Base-by-base conservation (phyloP, 1,284 basidiomycete species). In the Ganoderma sinense region DNA sequence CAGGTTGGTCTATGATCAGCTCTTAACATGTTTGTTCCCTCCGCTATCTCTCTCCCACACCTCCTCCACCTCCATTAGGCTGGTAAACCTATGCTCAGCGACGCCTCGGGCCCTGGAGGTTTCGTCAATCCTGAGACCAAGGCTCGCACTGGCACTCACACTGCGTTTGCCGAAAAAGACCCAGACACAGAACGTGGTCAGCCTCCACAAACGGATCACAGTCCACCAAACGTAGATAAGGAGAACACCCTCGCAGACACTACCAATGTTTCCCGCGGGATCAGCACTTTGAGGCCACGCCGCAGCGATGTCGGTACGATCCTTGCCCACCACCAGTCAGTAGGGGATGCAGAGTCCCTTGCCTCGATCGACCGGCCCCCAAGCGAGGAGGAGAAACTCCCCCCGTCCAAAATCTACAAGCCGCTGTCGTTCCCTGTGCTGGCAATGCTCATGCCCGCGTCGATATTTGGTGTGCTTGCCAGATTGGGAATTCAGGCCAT, bases 391-490 rank as follows among this genome's bases (percentile, higher is more conserved):
- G 83, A 87, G 71, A 79, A 83, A 39, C 73, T 86, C 5, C 81
- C 83, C 0, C 76, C 82, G 11, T 74, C 83, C 0, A 88, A 87
- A 72, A 78, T 85, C 64, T 90, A 89, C 71, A 81, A 79, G 55
- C 90, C 93, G 0, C 83, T 90, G 55, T 91, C 91, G 2, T 80
- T 88, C 48, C 89, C 88, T 69, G 88, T 94, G 66, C 74, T 94
- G 59, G 87, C 90, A 8, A 87, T 93, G 14, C 87, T 97, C 45
- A 91, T 93, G 76, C 91, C 94, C 5, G 88, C 89, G 10, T 91
- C 93, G 26, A 88, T 96, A 69, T 84, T 97, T 48, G 95, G 95
- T n/a, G 85, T 89, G 13, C 88, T 97, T 23, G 89, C 91, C 18
- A 86, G 95, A 33, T 82, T 97, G 1, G 95, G 96, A 1, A 78